Evolutionary conservation across 2,329 filamentous ascomycete species (phyloP), one percentile per base, ranked within the genome.

Genomic region (Aspergillus aculeatinus): DNA sequence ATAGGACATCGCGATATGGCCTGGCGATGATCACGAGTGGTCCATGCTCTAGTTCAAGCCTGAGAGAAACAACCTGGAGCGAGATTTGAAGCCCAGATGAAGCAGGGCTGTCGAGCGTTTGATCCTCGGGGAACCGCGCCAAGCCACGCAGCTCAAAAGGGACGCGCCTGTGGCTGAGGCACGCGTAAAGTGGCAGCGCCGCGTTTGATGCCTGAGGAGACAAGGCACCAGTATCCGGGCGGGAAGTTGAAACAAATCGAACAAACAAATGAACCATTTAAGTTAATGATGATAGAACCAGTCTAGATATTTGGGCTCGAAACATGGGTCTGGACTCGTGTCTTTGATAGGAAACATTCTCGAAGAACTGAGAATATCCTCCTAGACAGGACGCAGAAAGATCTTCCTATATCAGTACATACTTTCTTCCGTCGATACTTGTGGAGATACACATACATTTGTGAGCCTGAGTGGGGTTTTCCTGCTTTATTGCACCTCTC

Each of bases 181-280:
- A 69, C 73, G 72, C 72, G 72, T 75, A 70, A 75, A 75, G 72
- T 75, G 72, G 70, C 59, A 51, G 63, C 51, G 60, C 56, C 69
- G 68, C 63, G 65, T 59, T 60, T 47, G 14, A n/a, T 63, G 66
- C 66, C 68, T 70, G 47, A 72, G 68, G 67, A 67, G 58, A 51
- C 23, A 60, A 67, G 64, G 61, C 62, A 57, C 12, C 47, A 27
- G 48, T 27, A 47, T 48, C 50, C 54, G 59, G 57, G 54, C 44
- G 7, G 25, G 27, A 55, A 31, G 16, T 35, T 44, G 39, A 19
- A 44, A 19, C 39, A 16, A 44, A 44, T 19, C 3, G 16, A 44
- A 44, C 33, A 35, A 44, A 16, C 16, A 35, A 35, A 35, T 44
- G 39, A 19, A 44, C 16, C 39, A 44, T 44, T 29, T 7, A 29